phyloP scores from a whole-genome alignment of 2,329 filamentous ascomycete species.

The Alternaria viburni region DNA sequence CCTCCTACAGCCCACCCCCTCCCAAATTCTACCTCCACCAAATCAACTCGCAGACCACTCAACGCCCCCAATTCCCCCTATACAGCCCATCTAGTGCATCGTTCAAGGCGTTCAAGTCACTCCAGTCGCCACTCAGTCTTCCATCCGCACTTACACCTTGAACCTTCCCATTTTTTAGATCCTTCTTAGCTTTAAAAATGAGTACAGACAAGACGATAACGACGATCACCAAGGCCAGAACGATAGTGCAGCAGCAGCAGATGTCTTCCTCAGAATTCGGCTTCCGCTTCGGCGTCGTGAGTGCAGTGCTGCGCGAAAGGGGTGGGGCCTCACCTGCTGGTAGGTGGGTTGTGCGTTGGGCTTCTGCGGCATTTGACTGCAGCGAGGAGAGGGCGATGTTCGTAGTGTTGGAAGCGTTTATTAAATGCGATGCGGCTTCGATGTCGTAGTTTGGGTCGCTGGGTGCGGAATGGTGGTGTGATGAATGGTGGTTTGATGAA shows the following conservation, averaged over 20 bases:
- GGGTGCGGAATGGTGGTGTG: not conserved
- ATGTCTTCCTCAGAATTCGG: not conserved
- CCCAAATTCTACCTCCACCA: not conserved
- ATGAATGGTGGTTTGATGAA: not conserved
- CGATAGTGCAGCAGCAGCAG: not conserved
- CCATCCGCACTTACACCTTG: not conserved
- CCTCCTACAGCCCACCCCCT: not conserved
- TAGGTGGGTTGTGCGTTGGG: rapidly evolving
- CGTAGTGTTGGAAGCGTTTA: not conserved
- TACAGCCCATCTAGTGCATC: not conserved
- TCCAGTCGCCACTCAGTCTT: not conserved
- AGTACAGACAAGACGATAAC: not conserved
- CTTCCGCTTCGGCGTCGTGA: not conserved
- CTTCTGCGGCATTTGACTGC: not conserved
- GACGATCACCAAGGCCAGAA: not conserved
- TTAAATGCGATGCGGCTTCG: not conserved
- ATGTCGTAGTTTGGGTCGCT: not conserved
- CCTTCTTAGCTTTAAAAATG: not conserved
- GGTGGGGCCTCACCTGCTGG: not conserved
- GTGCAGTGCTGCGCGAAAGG: not conserved
- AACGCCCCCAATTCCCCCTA: not conserved
- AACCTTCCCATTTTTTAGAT: not conserved
- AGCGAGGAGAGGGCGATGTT: not conserved
- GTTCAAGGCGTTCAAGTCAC: not conserved
- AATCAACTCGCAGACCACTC: not conserved